Evolutionary conservation across 176 grass and related monocot species (phyloP).

Genomic region (Cenchrus fungigraminus): DNA sequence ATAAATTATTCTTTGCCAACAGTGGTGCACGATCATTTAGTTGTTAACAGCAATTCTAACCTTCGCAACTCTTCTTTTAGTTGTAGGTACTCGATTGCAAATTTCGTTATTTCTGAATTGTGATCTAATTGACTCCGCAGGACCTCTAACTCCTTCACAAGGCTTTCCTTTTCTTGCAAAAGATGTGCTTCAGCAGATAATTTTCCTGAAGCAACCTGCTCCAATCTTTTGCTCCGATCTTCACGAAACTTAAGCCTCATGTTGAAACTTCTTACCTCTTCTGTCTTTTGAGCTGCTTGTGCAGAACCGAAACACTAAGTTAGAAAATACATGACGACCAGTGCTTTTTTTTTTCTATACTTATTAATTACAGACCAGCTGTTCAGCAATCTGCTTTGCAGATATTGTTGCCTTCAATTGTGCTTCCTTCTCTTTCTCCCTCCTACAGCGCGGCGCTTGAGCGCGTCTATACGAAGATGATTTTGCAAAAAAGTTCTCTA

Average conservation of each 20-base stretch:
- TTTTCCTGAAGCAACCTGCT: constrained; percentile 72
- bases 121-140: constrained; percentile 71
- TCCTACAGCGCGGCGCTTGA: constrained; percentile 25
- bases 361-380: constrained; percentile 64
- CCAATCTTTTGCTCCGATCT: constrained; percentile 79
- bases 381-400: constrained; percentile 76
- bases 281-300: constrained; percentile 76
- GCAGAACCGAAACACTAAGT: constrained; percentile 37
- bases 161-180: constrained; percentile 72
- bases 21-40: background rate
- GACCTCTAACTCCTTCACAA: constrained; percentile 73
- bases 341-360: background rate
- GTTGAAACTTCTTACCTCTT: constrained; percentile 90
- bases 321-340: background rate
- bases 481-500: too few relatives aligned
- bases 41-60: constrained; percentile 45
- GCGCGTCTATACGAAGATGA: too few relatives aligned
- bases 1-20: background rate
- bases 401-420: constrained; percentile 72
- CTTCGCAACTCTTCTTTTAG: constrained; percentile 93
- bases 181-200: constrained; percentile 87
- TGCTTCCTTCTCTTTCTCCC: constrained; percentile 78
- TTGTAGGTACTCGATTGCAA: constrained; percentile 97
- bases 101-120: constrained; percentile 94
- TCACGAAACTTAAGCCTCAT: constrained; percentile 98